phyloP scores from a whole-genome alignment of 768 basidiomycete genomes.

The Amanita fuliginea region DNA sequence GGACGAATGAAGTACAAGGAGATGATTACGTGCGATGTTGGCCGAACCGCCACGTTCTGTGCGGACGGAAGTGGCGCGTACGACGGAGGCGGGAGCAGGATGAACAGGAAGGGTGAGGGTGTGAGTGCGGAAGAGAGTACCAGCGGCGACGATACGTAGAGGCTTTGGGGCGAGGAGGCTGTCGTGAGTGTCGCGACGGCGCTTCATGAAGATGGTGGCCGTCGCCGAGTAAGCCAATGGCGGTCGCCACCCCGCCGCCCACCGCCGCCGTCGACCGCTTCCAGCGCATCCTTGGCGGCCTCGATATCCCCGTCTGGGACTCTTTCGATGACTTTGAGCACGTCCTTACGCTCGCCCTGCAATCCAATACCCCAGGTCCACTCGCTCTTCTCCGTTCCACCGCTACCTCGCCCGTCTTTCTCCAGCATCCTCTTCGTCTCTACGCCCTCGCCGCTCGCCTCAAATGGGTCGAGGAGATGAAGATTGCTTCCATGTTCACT shows the following conservation, averaged over 20 bases:
- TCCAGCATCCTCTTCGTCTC: constrained; percentile 33
- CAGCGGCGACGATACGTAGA: constrained; percentile 70
- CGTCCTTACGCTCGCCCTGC: constrained; percentile 29
- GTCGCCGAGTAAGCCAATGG: no score
- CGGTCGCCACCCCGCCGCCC: no score
- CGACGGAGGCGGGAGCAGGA: constrained; percentile 43
- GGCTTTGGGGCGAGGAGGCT: constrained; percentile 22
- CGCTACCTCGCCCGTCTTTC: constrained; percentile 29
- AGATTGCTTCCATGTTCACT: constrained; percentile 32
- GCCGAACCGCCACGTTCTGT: constrained; percentile 65
- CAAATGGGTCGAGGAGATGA: constrained; percentile 34
- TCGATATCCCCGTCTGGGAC: constrained; percentile 27
- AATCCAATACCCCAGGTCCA: constrained; percentile 35
- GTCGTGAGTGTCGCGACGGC: constrained; percentile 33
- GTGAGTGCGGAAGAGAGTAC: constrained; percentile 73
- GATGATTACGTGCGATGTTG: constrained; percentile 28
- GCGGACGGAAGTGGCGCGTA: constrained; percentile 64
- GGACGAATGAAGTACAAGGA: neutral
- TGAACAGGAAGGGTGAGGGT: constrained; percentile 52
- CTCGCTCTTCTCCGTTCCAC: constrained; percentile 30
- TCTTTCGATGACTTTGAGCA: constrained; percentile 28
- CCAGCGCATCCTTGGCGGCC: constrained; percentile 29
- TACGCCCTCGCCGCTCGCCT: constrained; percentile 34
- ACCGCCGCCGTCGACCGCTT: constrained; percentile 22
- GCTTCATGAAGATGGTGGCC: constrained; percentile 14